Evolutionary conservation across 2,329 filamentous ascomycete species (phyloP).

Genomic region (Pseudogymnoascus sp.): DNA sequence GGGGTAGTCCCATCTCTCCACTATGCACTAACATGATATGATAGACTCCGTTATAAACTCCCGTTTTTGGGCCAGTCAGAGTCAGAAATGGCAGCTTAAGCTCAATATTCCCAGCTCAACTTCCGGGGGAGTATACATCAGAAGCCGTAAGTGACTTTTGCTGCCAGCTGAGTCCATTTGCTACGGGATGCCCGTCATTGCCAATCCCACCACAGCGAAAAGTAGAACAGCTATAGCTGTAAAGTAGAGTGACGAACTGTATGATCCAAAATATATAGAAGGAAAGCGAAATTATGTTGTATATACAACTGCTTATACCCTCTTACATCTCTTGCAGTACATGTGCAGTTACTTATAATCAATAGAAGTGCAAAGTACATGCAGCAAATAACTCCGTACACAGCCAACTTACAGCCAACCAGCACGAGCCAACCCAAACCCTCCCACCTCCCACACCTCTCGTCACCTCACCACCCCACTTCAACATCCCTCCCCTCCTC

Average conservation of each 20-base stretch:
- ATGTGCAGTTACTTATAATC: background rate
- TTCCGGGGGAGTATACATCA: background rate
- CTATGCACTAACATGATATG: constrained; percentile 5
- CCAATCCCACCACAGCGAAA: background rate
- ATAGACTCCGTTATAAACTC: background rate
- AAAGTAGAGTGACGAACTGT: background rate
- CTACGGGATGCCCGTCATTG: background rate
- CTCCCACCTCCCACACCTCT: constrained; percentile 8
- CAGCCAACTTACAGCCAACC: constrained; percentile 2
- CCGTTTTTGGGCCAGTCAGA: background rate
- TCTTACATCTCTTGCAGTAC: background rate
- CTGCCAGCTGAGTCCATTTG: background rate
- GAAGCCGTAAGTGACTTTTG: background rate
- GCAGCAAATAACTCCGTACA: background rate
- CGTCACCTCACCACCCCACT: constrained; percentile 7
- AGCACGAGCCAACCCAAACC: constrained; percentile 7
- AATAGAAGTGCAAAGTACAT: background rate
- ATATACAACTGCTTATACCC: background rate
- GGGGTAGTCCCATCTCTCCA: constrained; percentile 4
- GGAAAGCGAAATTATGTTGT: background rate
- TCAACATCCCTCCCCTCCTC: constrained; percentile 3
- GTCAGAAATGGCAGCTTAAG: background rate
- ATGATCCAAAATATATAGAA: background rate
- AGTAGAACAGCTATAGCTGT: background rate
- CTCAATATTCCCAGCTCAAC: background rate